Evolutionary conservation across 345 rosid genomes (phyloP), one percentile per base, ranked within the genome.

Genomic region (Chamaenerion angustifolium): DNA sequence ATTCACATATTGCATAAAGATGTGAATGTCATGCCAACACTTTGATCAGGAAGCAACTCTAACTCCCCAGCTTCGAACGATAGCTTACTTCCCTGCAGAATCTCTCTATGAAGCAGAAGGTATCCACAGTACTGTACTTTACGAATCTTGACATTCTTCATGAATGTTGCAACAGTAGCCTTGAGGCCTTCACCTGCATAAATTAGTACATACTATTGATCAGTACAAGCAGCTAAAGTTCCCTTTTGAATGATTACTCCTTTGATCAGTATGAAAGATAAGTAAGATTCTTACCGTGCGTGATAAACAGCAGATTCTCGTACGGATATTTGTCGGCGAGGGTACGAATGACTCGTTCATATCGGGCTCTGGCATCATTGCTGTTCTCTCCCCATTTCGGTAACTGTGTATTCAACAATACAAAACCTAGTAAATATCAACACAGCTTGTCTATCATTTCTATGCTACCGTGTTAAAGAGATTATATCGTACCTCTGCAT

Each of bases 281-380:
- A 18, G 11, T 8, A 0, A 6, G 6, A 43, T 31, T 31, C 37
- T 52, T 41, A 60, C 96, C 98, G 49, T 84, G 98, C 3, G 98
- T 76, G 58, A 92, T 79, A 21, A 92, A 69, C 52, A 84, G 75
- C 78, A 92, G 61, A 57, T 87, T 87, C 53, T 92, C 87, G 27
- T 63, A 46, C 43, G 96, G 95, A 75, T 82, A 80, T 67, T 65
- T 80, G 74, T 83, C 77, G 0, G 89, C 85, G 9, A 87, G 88
- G 1, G 78, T 69, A 56, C 67, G 73, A 4, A 92, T 62, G 17
- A 70, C 65, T n/a, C 71, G 63, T 41, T 63, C 68, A 68, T 76
- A 92, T 50, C 93, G 80, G 11, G 49, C 64, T 64, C 81, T 69
- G 8, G 93, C 66, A 17, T 52, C 68, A 23, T 1, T 43, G 21